Evolutionary conservation across 106 monocot species (phyloP).

Genomic region (Chionographis japonica): DNA sequence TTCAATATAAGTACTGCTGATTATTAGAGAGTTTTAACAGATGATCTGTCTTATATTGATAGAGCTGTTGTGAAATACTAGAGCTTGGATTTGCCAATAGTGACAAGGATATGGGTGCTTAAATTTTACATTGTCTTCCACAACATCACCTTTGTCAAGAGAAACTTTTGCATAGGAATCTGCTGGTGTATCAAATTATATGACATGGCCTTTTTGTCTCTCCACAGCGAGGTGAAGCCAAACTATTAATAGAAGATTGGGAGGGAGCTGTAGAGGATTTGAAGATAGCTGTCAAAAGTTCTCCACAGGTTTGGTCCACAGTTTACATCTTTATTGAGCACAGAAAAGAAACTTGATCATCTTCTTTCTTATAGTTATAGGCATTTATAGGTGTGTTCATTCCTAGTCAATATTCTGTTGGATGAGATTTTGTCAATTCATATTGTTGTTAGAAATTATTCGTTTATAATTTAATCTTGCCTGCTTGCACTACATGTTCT

Average conservation of each 20-base stretch:
- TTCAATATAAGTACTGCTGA: no score
- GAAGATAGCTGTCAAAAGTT: constrained; percentile 74
- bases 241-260: constrained; percentile 91
- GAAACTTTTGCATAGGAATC: background rate
- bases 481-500: background rate
- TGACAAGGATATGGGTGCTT: no score
- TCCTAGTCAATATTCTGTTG: background rate
- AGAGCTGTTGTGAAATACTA: no score
- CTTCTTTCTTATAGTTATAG: background rate
- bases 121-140: background rate
- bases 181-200: background rate
- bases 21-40: no score
- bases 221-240: constrained; percentile 89
- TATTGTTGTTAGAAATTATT: no score
- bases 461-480: background rate
- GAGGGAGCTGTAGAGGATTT: constrained; percentile 91
- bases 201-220: constrained; percentile 9
- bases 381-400: background rate
- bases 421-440: background rate
- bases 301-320: constrained; percentile 65
- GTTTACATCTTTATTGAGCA: background rate
- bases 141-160: background rate
- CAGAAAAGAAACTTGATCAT: background rate
- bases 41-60: no score
- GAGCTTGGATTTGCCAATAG: no score